A percentile compares a stretch with the other conserved stretches of the same genome.
These are phyloP conservation scores for Priceomyces fermenticarens DNA, from an alignment of 805 yeast species.

Conservation along the genomic window DNA sequence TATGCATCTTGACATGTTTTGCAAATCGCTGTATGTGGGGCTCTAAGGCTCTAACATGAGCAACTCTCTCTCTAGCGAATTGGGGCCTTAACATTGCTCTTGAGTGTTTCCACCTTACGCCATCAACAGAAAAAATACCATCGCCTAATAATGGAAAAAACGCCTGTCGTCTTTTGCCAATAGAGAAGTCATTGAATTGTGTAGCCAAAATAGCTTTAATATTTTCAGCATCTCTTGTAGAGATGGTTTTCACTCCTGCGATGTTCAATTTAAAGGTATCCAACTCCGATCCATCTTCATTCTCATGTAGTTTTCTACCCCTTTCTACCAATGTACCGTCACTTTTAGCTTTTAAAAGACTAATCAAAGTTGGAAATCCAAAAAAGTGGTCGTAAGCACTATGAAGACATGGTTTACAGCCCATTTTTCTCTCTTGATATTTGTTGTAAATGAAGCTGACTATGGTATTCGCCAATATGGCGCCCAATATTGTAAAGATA, in stretches of 20 bases:
- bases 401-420: neutral
- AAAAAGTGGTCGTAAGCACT: conserved; percentile 3
- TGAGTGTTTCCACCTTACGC: conserved; percentile 38
- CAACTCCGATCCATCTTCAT: neutral
- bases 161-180: conserved; percentile 30
- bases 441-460: neutral
- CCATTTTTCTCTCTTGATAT: neutral
- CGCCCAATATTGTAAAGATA: neutral
- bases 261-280: neutral
- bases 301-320: neutral
- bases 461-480: neutral
- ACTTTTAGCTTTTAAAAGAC: conserved; percentile 8
- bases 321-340: conserved; percentile 14
- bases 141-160: conserved; percentile 34
- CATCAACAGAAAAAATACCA: conserved; percentile 37
- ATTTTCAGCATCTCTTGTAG: conserved; percentile 35
- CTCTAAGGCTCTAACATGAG: conserved; percentile 32
- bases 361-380: conserved; percentile 12
- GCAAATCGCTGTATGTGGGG: conserved; percentile 26
- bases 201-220: conserved; percentile 37
- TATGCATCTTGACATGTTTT: conserved; percentile 17
- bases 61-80: conserved; percentile 36
- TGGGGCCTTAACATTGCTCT: conserved; percentile 38
- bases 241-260: conserved; percentile 16
- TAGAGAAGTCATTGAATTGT: conserved; percentile 33